Conservation (phyloP, 768 basidiomycete genomes). For the Agrocybe chaxingu region DNA sequence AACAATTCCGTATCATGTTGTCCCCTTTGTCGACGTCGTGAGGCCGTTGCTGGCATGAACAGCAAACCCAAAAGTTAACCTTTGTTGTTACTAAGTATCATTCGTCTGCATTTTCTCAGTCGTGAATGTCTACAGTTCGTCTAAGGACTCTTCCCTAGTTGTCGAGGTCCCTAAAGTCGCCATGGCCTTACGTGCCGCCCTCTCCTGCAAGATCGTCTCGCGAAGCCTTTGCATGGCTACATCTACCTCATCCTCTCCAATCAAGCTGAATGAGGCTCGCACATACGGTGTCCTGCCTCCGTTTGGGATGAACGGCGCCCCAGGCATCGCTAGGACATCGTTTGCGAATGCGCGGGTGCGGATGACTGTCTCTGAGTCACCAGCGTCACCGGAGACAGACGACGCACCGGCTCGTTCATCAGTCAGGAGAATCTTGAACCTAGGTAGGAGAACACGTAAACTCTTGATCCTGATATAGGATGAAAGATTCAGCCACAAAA, state of each 20-base stretch:
- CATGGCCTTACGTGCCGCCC: conserved; percentile 9
- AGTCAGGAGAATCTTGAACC: conserved; percentile 68
- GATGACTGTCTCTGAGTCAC: conserved; percentile 74
- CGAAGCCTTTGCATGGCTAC: conserved; percentile 66
- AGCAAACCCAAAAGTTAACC: no score
- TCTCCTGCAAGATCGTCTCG: conserved; percentile 31
- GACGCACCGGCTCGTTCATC: conserved; percentile 4
- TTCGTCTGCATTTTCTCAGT: no score
- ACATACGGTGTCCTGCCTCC: conserved; percentile 71
- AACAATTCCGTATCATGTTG: no score
- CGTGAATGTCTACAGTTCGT: no score
- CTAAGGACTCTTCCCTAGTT: no score
- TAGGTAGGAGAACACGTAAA: conserved; percentile 18
- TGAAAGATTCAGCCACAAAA: not conserved
- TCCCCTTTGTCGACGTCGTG: no score
- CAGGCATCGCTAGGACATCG: conserved; percentile 89
- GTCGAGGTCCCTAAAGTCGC: no score
- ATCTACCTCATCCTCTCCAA: conserved; percentile 66
- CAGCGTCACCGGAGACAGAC: conserved; percentile 28
- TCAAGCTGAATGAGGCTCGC: conserved; percentile 77
- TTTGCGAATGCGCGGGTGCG: conserved; percentile 69
- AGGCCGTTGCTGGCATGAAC: no score
- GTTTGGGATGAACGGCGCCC: conserved; percentile 78
- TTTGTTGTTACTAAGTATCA: no score
- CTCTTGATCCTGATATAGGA: not conserved